Percentiles rank a stretch among this genome's conserved stretches.
phyloP scores from a whole-genome alignment of 176 grass and related monocot species.

The maize (Zea mays) region DNA sequence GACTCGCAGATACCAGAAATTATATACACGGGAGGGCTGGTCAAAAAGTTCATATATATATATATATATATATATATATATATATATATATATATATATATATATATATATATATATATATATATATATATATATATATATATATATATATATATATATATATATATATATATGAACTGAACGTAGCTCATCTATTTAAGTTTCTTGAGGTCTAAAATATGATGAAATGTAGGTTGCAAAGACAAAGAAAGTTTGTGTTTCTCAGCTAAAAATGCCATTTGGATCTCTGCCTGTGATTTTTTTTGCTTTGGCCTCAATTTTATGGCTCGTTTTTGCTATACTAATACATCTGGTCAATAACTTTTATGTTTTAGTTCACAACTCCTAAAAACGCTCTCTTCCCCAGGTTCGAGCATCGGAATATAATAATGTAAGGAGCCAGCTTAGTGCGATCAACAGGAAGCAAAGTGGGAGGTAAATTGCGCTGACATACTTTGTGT shows the following conservation, averaged over 20 bases:
- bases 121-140: no score
- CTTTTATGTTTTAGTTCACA: constrained; percentile 3
- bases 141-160: no score
- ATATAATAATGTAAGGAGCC: constrained; percentile 91
- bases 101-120: no score
- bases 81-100: no score
- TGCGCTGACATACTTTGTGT: background rate
- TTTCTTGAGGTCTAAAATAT: no score
- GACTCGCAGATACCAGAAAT: background rate
- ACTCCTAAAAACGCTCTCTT: background rate
- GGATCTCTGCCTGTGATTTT: background rate
- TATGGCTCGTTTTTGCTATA: background rate
- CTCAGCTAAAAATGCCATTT: background rate
- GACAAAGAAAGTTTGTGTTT: background rate
- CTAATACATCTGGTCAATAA: background rate
- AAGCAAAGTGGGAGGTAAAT: constrained; percentile 97
- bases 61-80: no score
- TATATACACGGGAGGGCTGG: no score
- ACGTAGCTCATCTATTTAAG: no score
- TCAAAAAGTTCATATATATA: no score
- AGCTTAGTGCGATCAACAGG: constrained; percentile 92
- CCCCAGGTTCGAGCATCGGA: constrained; percentile 76
- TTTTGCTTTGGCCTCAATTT: background rate
- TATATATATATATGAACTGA: no score
- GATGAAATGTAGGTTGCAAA: no score